Base-by-base conservation (phyloP, 2,329 filamentous ascomycete genomes). In the Penicillium griseofulvum region DNA sequence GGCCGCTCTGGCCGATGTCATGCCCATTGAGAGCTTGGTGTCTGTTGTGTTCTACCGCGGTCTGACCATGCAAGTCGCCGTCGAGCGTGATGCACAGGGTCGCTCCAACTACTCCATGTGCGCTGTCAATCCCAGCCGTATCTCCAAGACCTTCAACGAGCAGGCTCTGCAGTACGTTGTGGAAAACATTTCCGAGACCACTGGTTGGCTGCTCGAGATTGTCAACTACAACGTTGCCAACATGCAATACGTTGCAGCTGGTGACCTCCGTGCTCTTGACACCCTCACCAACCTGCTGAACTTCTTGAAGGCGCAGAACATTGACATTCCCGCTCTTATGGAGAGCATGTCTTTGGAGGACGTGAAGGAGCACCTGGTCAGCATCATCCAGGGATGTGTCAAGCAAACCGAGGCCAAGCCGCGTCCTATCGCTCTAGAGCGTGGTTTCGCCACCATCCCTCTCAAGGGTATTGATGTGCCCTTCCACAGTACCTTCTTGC, bases 61-160 rank as follows among this genome's bases (percentile, higher is more conserved):
- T 43, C 44, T 56, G n/a, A 51, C 54, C 34, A 56, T 56, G 54
- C 54, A 56, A 22, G 42, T 56, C 28, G 54, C 54, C 8, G 49
- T 56, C 28, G 50, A 56, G 33, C 54, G 54, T 39, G 50, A 56
- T 38, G 49, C 36, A 4, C 54, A 56, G 37, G 54, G 54, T 36
- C 54, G 50, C 22, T 53, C 49, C 44, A 53, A 56, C 49, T 56
- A 53, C 54, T 92, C 90, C 59, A 99, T 99, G 94, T 97, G 93
- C 75, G 94, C 94, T 54, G 93, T 99, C 76, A 99, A 99, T 80
- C 94, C 94, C 34, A 96, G 91, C 81, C 88, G 94, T 62, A 97
- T 99, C 75, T 95, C 90, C 70, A 96, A 96, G 84, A 97, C 91
- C 1, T 99, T 99, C 83, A 97, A 95, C 78, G 94, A 99, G 78